phyloP scores from a whole-genome alignment of 192 early-diverging fungal species.

The Coemansia sp. region DNA sequence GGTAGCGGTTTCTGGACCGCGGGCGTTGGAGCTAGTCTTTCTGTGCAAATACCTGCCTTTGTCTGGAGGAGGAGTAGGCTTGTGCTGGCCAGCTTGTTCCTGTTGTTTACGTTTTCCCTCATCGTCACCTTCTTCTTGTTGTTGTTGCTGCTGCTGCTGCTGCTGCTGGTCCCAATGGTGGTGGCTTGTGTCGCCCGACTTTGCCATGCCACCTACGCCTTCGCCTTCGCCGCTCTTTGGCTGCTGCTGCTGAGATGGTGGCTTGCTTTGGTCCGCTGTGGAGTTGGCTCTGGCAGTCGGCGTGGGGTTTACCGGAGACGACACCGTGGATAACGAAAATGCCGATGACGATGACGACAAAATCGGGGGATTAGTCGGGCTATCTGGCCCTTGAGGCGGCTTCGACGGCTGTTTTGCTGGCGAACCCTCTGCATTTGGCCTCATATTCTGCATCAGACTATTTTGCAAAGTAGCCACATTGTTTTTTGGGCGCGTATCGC shows the following conservation, averaged over 20 bases:
- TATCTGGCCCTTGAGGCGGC: background rate
- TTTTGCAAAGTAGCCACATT: constrained; percentile 29
- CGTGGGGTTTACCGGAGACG: constrained; percentile 11
- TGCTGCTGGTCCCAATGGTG: background rate
- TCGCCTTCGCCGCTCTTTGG: constrained; percentile 6
- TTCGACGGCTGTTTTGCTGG: background rate
- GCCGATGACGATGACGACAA: constrained; percentile 17
- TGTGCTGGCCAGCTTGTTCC: constrained; percentile 2
- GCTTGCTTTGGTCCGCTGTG: background rate
- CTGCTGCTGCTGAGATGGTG: constrained; percentile 19
- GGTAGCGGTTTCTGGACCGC: background rate
- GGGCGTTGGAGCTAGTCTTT: constrained; percentile 15
- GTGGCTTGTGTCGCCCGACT: constrained; percentile 16
- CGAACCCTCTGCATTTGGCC: constrained; percentile 1
- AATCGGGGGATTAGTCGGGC: background rate
- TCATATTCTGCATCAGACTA: constrained; percentile 30
- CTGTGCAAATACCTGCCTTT: constrained; percentile 6
- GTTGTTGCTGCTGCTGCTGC: constrained; percentile 14
- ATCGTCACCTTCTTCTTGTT: background rate
- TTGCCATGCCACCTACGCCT: background rate
- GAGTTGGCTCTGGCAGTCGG: constrained; percentile 5
- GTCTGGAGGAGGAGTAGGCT: background rate
- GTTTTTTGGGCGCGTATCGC: background rate
- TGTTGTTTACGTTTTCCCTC: constrained; percentile 16
- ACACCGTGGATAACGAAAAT: constrained; percentile 17